Percentiles rank a stretch among this genome's conserved stretches.
Evolutionary conservation across 148 eudicot species (phyloP).

Genomic region (Cornus controversa): DNA sequence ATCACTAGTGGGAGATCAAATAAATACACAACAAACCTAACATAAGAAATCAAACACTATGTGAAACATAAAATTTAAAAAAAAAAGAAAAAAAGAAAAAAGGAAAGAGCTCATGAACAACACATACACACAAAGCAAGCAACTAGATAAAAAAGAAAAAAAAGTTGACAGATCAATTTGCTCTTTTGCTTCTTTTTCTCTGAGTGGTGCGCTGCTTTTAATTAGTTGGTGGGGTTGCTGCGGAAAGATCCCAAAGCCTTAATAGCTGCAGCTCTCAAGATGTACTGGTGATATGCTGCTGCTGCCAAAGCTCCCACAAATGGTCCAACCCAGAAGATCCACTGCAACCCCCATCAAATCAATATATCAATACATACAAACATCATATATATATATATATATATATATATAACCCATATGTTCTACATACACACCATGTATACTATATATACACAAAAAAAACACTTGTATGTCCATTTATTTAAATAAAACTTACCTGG

Average conservation of each 20-base stretch:
- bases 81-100: too few relatives aligned
- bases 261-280: constrained; percentile 61
- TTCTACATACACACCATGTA: too few relatives aligned
- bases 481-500: constrained; percentile 41
- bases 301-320: constrained; percentile 72
- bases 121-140: not conserved
- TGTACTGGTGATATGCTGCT: constrained; percentile 63
- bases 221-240: constrained; percentile 64
- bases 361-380: not conserved
- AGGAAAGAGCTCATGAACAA: not conserved
- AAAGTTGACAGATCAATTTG: not conserved
- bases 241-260: constrained; percentile 76
- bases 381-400: not conserved
- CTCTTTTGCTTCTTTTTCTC: not conserved
- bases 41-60: not conserved
- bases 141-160: not conserved
- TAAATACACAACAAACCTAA: not conserved
- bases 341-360: constrained; percentile 24
- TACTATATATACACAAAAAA: too few relatives aligned
- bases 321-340: constrained; percentile 82
- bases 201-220: too few relatives aligned
- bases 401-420: not conserved
- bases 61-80: not conserved
- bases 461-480: too few relatives aligned
- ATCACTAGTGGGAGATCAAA: not conserved